Conservation (phyloP, 2,329 filamentous ascomycete genomes). For the Cladosporium sp. region DNA sequence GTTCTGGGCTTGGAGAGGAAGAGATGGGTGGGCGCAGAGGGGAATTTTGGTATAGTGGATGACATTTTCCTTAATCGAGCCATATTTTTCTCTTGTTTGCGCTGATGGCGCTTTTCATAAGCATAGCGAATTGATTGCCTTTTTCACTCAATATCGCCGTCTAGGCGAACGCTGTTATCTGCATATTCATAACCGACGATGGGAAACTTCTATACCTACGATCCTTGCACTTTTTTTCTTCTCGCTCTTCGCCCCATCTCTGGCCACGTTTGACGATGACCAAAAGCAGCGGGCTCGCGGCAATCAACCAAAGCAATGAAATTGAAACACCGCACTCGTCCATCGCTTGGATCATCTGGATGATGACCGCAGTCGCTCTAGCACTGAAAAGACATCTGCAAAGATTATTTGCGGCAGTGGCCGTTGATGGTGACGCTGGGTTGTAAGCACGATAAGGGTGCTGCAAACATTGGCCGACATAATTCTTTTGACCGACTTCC, state of each 20-base stretch:
- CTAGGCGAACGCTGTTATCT: no score
- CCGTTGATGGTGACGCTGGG: slow-evolving; percentile 36
- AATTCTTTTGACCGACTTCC: no score
- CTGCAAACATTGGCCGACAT: slow-evolving; percentile 51
- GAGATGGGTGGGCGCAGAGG: slow-evolving; percentile 68
- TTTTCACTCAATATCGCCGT: no score
- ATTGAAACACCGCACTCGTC: slow-evolving; percentile 45
- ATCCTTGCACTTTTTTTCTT: no score
- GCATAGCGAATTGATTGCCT: no score
- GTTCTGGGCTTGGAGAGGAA: slow-evolving; percentile 76
- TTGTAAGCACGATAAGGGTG: slow-evolving; percentile 41
- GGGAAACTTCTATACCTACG: no score
- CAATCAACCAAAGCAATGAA: slow-evolving; percentile 40
- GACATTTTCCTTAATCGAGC: neutral
- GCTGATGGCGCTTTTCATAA: no score
- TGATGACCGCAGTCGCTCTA: slow-evolving; percentile 35
- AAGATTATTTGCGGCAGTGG: slow-evolving; percentile 36
- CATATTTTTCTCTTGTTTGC: no score
- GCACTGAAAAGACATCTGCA: slow-evolving; percentile 35
- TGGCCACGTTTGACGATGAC: slow-evolving; percentile 39
- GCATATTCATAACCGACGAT: no score
- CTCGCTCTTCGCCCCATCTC: slow-evolving; percentile 32
- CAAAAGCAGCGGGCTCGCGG: slow-evolving; percentile 39
- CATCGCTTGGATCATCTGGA: slow-evolving; percentile 40
- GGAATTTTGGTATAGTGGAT: slow-evolving; percentile 62